Percentiles rank a stretch among this genome's conserved stretches.
Conservation (phyloP, 73 alveolate species). For the Tetrahymena borealis region DNA sequence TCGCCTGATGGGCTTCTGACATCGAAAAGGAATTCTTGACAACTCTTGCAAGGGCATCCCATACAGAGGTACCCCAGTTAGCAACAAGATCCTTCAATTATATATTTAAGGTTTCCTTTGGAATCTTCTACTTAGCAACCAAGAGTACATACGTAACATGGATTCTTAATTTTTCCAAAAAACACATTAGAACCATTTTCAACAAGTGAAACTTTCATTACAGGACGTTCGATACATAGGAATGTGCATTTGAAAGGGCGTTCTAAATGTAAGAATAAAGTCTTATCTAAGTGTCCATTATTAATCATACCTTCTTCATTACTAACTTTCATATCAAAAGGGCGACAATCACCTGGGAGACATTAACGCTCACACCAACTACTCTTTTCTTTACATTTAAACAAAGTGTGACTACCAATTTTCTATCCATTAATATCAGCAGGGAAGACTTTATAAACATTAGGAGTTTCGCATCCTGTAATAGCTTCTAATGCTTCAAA, state of each 20-base stretch:
- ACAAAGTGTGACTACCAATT: not conserved
- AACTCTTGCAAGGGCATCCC: not conserved
- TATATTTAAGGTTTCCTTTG: not conserved
- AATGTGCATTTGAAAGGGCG: slow-evolving; percentile 29
- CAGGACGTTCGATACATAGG: slow-evolving; percentile 22
- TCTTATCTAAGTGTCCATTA: not conserved
- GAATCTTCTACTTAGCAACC: slow-evolving; percentile 1
- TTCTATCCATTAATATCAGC: slow-evolving; percentile 12
- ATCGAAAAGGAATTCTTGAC: not conserved
- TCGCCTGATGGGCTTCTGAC: not conserved
- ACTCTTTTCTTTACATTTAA: slow-evolving; percentile 20
- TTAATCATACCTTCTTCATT: slow-evolving; percentile 8
- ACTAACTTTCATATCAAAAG: slow-evolving; percentile 14
- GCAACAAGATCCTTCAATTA: not conserved
- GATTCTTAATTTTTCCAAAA: slow-evolving; percentile 14
- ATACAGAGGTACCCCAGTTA: not conserved
- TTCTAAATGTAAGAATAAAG: not conserved
- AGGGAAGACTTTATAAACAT: slow-evolving; percentile 27
- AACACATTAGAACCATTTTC: not conserved
- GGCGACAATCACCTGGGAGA: slow-evolving; percentile 10
- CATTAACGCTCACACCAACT: slow-evolving; percentile 16
- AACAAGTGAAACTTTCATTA: not conserved
- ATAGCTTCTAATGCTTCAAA: not conserved
- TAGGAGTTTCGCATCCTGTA: slow-evolving; percentile 23
- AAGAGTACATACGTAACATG: slow-evolving; percentile 7